phyloP scores from a whole-genome alignment of 1,284 basidiomycete genomes.

The Fomitopsis palustris region DNA sequence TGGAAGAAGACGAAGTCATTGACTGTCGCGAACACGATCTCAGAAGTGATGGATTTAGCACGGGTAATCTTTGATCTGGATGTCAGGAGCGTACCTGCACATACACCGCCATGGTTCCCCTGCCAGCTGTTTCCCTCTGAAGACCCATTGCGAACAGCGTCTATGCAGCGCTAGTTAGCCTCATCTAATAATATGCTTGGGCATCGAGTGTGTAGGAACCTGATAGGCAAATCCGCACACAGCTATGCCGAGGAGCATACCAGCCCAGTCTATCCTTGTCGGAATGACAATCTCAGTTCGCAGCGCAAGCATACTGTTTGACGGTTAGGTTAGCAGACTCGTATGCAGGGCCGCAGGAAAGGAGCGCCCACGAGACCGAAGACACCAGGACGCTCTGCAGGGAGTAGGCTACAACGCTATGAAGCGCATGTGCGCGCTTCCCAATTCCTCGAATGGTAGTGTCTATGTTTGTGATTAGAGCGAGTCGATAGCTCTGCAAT shows the following conservation, averaged over 20 bases:
- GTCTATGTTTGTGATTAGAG: conserved; percentile 35
- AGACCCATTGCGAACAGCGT: conserved; percentile 59
- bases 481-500: too few relatives aligned
- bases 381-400: conserved; percentile 57
- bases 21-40: conserved; percentile 61
- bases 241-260: conserved; percentile 44
- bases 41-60: too few relatives aligned
- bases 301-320: conserved; percentile 40
- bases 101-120: conserved; percentile 61
- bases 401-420: conserved; percentile 70
- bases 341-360: not conserved
- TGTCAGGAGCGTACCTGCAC: conserved; percentile 39
- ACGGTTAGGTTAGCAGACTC: not conserved
- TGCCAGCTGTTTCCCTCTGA: conserved; percentile 60
- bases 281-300: conserved; percentile 44
- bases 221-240: conserved; percentile 61
- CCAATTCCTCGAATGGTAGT: conserved; percentile 70
- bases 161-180: conserved; percentile 29
- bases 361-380: conserved; percentile 39
- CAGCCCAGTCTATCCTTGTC: conserved; percentile 41
- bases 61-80: too few relatives aligned
- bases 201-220: conserved; percentile 14
- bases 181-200: not conserved
- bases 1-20: conserved; percentile 61
- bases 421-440: conserved; percentile 68